These are phyloP conservation scores for Metschnikowia kunwiensis DNA, from an alignment of 805 yeast species.

Conservation along the genomic window DNA sequence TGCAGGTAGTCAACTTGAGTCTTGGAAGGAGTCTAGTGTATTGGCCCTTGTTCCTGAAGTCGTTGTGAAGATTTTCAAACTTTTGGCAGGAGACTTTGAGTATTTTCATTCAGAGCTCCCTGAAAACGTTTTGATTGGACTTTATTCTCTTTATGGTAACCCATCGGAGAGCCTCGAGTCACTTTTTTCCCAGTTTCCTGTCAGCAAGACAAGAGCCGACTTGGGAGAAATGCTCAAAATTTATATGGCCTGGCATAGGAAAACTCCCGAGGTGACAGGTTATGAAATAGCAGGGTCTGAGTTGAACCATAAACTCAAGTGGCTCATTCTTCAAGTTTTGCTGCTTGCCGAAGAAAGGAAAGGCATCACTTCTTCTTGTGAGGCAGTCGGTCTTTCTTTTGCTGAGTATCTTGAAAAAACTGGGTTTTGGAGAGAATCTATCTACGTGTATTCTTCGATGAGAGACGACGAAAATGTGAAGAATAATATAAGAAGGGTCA, in stretches of 20 bases:
- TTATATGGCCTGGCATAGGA: conserved; percentile 10
- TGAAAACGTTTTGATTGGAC: conserved; percentile 63
- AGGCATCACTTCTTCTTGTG: conserved; percentile 13
- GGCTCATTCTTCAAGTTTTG: conserved; percentile 52
- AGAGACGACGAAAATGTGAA: conserved; percentile 45
- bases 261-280: conserved; percentile 9
- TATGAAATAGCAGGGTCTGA: conserved; percentile 8
- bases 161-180: conserved; percentile 12
- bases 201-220: background rate
- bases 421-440: conserved; percentile 55
- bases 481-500: conserved; percentile 35
- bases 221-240: conserved; percentile 19
- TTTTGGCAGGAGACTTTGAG: conserved; percentile 53
- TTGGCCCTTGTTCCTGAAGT: conserved; percentile 48
- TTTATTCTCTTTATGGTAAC: conserved; percentile 64
- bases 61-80: conserved; percentile 57
- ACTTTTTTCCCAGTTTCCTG: conserved; percentile 3
- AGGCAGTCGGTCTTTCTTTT: conserved; percentile 33
- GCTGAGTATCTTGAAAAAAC: conserved; percentile 47
- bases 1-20: conserved; percentile 60
- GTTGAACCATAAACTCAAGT: conserved; percentile 42
- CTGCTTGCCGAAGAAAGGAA: conserved; percentile 7
- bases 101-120: conserved; percentile 47
- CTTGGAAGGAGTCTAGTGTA: conserved; percentile 55
- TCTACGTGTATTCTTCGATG: conserved; percentile 62